Evolutionary conservation across 257 asterid genomes (phyloP).

Genomic region (Knoxia roxburghii): DNA sequence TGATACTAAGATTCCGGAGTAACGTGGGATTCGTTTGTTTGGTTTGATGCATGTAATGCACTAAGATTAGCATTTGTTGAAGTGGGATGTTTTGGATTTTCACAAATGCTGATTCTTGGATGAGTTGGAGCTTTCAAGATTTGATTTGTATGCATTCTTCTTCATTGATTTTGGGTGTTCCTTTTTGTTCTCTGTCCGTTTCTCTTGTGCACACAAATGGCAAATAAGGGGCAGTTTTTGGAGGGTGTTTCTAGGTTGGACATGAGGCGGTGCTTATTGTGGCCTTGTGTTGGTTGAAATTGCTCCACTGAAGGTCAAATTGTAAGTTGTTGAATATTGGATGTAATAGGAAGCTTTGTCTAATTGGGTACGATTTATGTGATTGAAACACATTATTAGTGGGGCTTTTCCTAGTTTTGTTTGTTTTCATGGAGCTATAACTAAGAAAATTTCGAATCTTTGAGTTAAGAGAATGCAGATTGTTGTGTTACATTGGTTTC

Average conservation of each 20-base stretch:
- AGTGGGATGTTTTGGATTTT: not conserved
- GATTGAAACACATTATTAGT: slow-evolving; percentile 7
- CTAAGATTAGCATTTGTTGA: not conserved
- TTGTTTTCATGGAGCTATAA: slow-evolving; percentile 9
- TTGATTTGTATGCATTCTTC: slow-evolving; percentile 19
- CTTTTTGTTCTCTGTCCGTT: slow-evolving; percentile 13
- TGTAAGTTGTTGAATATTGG: slow-evolving; percentile 8
- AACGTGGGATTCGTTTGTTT: not conserved
- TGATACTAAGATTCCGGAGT: slow-evolving; percentile 1
- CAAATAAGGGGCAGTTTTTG: slow-evolving; percentile 2
- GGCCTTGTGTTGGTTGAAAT: slow-evolving; percentile 10
- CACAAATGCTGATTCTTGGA: slow-evolving; percentile 1
- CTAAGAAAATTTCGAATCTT: slow-evolving; percentile 24
- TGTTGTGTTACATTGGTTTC: slow-evolving; percentile 27
- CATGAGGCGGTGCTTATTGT: not conserved
- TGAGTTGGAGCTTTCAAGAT: slow-evolving; percentile 10
- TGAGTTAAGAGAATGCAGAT: slow-evolving; percentile 30
- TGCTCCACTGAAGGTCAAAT: not conserved
- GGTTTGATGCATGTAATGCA: slow-evolving; percentile 6
- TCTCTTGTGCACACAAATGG: not conserved
- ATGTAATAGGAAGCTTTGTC: slow-evolving; percentile 21
- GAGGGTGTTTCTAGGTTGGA: slow-evolving; percentile 13
- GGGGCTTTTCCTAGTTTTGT: slow-evolving; percentile 3
- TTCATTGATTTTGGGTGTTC: slow-evolving; percentile 21
- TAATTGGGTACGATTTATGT: slow-evolving; percentile 3